phyloP scores from a whole-genome alignment of 257 asterid species.

The Euphrasia confusa region DNA sequence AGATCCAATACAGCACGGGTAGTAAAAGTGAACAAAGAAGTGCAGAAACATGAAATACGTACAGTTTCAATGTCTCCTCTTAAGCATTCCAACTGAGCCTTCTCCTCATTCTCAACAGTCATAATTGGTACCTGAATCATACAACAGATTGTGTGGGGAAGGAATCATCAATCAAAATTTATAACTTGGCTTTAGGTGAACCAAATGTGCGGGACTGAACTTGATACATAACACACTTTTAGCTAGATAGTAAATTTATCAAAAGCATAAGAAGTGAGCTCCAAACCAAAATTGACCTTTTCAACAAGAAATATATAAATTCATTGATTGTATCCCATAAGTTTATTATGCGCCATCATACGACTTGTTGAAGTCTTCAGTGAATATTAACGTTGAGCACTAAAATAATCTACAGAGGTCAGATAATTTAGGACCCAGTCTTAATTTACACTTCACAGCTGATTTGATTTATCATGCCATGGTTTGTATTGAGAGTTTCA shows the following conservation, averaged over 20 bases:
- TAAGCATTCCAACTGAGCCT: conserved; percentile 64
- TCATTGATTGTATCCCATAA: background rate
- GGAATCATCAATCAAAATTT: conserved; percentile 2
- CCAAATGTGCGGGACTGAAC: background rate
- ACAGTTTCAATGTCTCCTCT: conserved; percentile 72
- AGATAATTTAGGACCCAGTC: background rate
- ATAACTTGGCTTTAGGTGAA: conserved; percentile 7
- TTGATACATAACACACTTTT: conserved; percentile 5
- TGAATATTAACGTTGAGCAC: background rate
- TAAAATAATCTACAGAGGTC: background rate
- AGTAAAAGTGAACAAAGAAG: conserved; percentile 13
- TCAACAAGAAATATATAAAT: conserved; percentile 8
- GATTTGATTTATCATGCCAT: background rate
- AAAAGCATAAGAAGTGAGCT: background rate
- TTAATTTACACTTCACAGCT: conserved; percentile 2
- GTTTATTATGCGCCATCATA: conserved; percentile 4
- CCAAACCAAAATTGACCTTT: conserved; percentile 1
- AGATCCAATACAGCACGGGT: conserved; percentile 15
- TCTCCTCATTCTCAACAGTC: conserved; percentile 65
- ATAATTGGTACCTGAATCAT: conserved; percentile 66
- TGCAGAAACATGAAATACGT: conserved; percentile 25
- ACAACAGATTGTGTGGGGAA: conserved; percentile 4
- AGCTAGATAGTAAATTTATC: conserved; percentile 8
- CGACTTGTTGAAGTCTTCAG: background rate
- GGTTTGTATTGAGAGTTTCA: background rate